Conservation (phyloP, 1,284 basidiomycete species). For the Coniferiporia weirii region DNA sequence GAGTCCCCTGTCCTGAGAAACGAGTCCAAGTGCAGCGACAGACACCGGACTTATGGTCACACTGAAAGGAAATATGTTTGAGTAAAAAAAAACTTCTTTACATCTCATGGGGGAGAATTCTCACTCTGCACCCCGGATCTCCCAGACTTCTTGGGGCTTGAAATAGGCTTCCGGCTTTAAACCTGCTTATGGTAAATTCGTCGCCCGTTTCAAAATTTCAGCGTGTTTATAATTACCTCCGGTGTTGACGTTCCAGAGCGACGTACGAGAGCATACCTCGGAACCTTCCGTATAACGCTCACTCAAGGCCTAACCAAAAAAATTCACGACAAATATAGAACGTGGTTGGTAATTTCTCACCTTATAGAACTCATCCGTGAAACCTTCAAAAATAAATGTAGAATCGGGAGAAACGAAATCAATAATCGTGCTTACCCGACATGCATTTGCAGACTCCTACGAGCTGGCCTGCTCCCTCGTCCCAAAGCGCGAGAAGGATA, state of each 20-base stretch:
- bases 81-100: not conserved
- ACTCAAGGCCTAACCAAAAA: conserved; percentile 41
- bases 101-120: conserved; percentile 22
- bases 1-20: conserved; percentile 65
- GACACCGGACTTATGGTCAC: conserved; percentile 89
- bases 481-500: conserved; percentile 79
- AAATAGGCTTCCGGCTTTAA: conserved; percentile 83
- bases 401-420: not conserved
- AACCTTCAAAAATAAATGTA: conserved; percentile 45
- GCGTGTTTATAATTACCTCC: conserved; percentile 43
- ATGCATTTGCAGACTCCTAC: conserved; percentile 88
- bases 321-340: not conserved
- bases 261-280: conserved; percentile 56
- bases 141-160: conserved; percentile 84
- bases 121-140: conserved; percentile 87
- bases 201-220: conserved; percentile 6
- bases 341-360: conserved; percentile 30
- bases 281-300: conserved; percentile 63
- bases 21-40: conserved; percentile 69
- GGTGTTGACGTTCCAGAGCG: conserved; percentile 63
- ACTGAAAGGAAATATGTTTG: conserved; percentile 33
- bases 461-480: conserved; percentile 61
- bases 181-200: conserved; percentile 36
- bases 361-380: conserved; percentile 86
- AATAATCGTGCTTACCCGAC: conserved; percentile 47